Evolutionary conservation across 495 filamentous ascomycete genomes (phyloP), one percentile per base, ranked within the genome.

Genomic region (Pseudoneurospora amorphoporcata): DNA sequence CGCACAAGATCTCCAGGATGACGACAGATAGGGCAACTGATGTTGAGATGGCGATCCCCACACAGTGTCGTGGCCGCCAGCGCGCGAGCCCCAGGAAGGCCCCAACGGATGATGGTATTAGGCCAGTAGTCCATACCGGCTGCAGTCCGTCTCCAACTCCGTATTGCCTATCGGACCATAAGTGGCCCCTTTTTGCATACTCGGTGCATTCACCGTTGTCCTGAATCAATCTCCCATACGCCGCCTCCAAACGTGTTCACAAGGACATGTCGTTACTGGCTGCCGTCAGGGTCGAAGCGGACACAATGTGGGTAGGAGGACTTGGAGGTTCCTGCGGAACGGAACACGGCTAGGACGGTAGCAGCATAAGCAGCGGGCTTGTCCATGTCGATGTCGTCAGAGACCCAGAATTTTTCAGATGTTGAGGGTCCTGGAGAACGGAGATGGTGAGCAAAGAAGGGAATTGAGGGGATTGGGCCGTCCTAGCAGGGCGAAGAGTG

Each of bases 311-410:
- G 29, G 29, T 61, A 16, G 12, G 53, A 58, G 47, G 47, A 14
- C 19, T 58, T 32, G 23, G 47, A 58, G 47, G 47, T 6, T 16
- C 47, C 23, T 16, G 23, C 47, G 23, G 23, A 58, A 61, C 53
- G 53, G 23, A 32, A 32, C 23, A 61, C 53, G 53, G 53, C 53
- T 61, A 61, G 53, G 53, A 65, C 29, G 6, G 29, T 65, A 35
- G 32, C 0, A 65, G 53, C 29, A 17, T 17, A 65, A 29, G 29
- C 29, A 29, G 53, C 29, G 53, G 53, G 53, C 29, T 17, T 17
- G 53, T 35, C 53, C 53, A 77, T 89, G 84, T 76, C 73, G 70
- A 72, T 79, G 72, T 69, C 69, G 68, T 77, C 76, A 74, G 39
- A 16, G 69, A 23, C 41, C 71, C 69, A 73, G 42, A 43, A 39